Evolutionary conservation across 2,329 filamentous ascomycete species (phyloP).

Genomic region (Fusarium chaquense): DNA sequence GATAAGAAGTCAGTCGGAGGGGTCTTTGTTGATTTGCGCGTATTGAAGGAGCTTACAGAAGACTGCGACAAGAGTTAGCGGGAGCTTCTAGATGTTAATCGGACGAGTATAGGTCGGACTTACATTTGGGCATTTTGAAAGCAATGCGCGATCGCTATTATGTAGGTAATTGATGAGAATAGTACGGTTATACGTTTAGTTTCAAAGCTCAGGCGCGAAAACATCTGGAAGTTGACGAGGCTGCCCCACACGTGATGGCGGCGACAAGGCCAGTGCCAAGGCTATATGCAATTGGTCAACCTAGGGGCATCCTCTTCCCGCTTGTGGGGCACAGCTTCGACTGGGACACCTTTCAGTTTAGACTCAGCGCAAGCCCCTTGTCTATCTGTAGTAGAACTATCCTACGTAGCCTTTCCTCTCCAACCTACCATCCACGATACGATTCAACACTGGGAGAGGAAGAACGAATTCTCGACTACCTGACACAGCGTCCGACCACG

Average conservation of each 20-base stretch:
- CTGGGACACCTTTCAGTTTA: conserved; percentile 52
- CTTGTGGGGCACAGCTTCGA: conserved; percentile 43
- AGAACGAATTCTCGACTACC: conserved; percentile 2
- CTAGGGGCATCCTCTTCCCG: conserved; percentile 21
- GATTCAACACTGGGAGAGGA: conserved; percentile 24
- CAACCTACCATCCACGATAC: conserved; percentile 26
- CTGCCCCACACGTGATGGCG: conserved; percentile 50
- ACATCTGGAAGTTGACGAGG: conserved; percentile 45
- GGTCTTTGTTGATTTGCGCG: conserved; percentile 21
- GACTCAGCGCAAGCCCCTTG: conserved; percentile 36
- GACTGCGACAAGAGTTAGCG: conserved; percentile 50
- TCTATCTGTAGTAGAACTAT: conserved; percentile 36
- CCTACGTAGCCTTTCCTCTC: conserved; percentile 43
- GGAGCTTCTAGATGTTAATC: conserved; percentile 43
- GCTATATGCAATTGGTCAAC: conserved; percentile 28
- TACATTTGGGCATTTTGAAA: conserved; percentile 89
- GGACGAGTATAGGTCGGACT: conserved; percentile 54
- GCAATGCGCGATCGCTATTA: conserved; percentile 27
- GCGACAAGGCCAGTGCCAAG: conserved; percentile 44
- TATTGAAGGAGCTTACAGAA: conserved; percentile 40
- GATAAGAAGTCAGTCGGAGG: conserved; percentile 50
- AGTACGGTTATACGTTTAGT: conserved; percentile 15
- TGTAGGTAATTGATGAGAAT: conserved; percentile 23
- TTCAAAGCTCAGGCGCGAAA: conserved; percentile 35
- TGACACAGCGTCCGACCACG: conserved; percentile 12